These are phyloP conservation scores for Pythium guiyangense DNA, from an alignment of 352 stramenopile genomes.

Conservation along the genomic window DNA sequence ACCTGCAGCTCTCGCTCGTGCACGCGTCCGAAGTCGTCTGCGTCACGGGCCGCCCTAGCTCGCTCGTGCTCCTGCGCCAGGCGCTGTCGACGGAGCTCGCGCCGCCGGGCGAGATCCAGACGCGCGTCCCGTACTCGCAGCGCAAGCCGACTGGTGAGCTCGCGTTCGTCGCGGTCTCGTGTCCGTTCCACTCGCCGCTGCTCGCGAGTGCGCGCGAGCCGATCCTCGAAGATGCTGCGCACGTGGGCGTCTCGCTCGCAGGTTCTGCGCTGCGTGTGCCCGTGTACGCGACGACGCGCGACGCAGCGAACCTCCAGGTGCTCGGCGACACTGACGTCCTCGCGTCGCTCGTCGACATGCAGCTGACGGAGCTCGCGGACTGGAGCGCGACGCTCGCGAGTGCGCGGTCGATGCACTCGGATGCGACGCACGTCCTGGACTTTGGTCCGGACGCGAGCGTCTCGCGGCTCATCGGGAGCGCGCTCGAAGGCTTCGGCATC, in stretches of 20 bases:
- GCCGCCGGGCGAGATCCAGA: slow-evolving; percentile 55
- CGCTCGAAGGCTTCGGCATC: slow-evolving; percentile 52
- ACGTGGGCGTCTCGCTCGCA: slow-evolving; percentile 22
- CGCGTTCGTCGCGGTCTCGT: slow-evolving; percentile 55
- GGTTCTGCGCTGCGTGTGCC: slow-evolving; percentile 55
- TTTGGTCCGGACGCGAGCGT: slow-evolving; percentile 67
- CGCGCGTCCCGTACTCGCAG: slow-evolving; percentile 71
- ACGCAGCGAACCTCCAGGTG: slow-evolving; percentile 51
- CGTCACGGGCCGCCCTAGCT: slow-evolving; percentile 62
- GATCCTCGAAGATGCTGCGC: slow-evolving; percentile 33
- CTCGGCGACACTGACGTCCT: slow-evolving; percentile 36
- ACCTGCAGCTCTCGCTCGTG: slow-evolving; percentile 72
- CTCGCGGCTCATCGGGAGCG: slow-evolving; percentile 34
- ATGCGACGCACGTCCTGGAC: slow-evolving; percentile 70
- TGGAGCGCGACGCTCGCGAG: slow-evolving; percentile 49
- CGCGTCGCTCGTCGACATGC: slow-evolving; percentile 47
- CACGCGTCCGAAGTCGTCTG: slow-evolving; percentile 56
- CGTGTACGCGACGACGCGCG: slow-evolving; percentile 53
- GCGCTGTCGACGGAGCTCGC: slow-evolving; percentile 45
- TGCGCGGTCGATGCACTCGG: slow-evolving; percentile 25
- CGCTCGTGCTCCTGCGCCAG: slow-evolving; percentile 47
- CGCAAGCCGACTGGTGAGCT: slow-evolving; percentile 65
- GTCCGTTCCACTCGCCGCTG: slow-evolving; percentile 73
- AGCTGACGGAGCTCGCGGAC: slow-evolving; percentile 57
- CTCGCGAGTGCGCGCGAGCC: slow-evolving; percentile 32